Conservation (phyloP, 1,139 yeast genomes). For the Saccharomyces hybrid region DNA sequence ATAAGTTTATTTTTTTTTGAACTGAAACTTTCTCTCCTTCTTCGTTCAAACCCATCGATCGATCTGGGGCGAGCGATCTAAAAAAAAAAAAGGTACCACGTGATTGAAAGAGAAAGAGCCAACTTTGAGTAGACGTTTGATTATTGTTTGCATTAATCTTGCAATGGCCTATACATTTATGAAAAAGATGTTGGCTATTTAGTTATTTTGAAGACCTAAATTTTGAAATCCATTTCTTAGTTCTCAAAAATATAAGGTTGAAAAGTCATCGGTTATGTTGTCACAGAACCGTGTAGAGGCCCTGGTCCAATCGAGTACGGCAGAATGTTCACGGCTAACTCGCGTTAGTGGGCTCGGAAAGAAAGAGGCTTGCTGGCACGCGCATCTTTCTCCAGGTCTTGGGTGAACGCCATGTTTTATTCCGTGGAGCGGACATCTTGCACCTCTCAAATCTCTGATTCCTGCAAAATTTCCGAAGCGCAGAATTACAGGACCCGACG, state of each 20-base stretch:
- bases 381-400: conserved; percentile 13
- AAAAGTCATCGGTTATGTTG: not conserved
- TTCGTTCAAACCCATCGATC: not conserved
- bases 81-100: not conserved
- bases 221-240: not conserved
- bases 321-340: not conserved
- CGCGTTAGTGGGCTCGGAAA: conserved; percentile 19
- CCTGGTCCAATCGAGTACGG: not conserved
- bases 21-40: not conserved
- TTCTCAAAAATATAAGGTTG: not conserved
- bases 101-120: not conserved
- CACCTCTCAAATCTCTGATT: too few relatives aligned
- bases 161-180: not conserved
- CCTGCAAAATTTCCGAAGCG: too few relatives aligned
- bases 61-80: not conserved
- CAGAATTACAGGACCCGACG: conserved; percentile 8
- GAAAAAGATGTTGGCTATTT: not conserved
- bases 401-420: conserved; percentile 12
- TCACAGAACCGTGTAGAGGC: not conserved
- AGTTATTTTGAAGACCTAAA: not conserved
- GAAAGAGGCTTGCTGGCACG: conserved; percentile 13
- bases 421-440: conserved; percentile 19
- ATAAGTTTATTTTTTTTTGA: not conserved
- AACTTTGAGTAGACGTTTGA: not conserved
- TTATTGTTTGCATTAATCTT: not conserved